Evolutionary conservation across 805 yeast species (phyloP).

Genomic region (Cyberlindnera subsufficiens): DNA sequence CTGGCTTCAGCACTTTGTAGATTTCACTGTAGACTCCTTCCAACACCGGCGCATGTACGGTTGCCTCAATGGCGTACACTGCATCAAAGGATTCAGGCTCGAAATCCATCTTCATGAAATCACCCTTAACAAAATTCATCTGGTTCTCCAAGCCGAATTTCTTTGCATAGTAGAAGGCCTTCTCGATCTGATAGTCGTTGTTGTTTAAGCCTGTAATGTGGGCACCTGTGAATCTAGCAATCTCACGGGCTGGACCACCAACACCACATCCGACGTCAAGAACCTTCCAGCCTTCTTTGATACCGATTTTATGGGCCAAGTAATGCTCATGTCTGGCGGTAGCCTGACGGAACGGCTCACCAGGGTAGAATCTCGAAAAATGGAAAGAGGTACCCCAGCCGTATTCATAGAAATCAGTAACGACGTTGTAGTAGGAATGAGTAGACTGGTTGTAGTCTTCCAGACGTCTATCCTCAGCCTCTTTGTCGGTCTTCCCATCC

Average conservation of each 20-base stretch:
- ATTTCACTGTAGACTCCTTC: conserved; percentile 96
- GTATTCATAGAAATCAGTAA: conserved; percentile 96
- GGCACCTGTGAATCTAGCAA: conserved; percentile 84
- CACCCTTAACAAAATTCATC: conserved; percentile 89
- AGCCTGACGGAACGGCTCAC: conserved; percentile 92
- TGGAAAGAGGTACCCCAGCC: conserved; percentile 99
- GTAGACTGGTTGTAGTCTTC: conserved; percentile 87
- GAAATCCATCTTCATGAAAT: conserved; percentile 98
- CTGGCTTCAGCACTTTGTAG: conserved; percentile 93
- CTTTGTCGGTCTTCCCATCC: conserved; percentile 82
- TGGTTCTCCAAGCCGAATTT: conserved; percentile 61
- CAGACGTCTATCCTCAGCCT: conserved; percentile 67
- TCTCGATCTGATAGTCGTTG: conserved; percentile 93
- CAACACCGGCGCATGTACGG: conserved; percentile 94
- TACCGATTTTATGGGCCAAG: conserved; percentile 80
- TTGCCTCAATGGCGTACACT: conserved; percentile 97
- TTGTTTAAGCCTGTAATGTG: conserved; percentile 87
- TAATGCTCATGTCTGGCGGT: conserved; percentile 97
- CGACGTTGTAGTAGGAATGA: conserved; percentile 93
- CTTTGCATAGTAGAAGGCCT: conserved; percentile 79
- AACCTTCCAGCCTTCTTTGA: conserved; percentile 76
- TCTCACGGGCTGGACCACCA: conserved; percentile 99
- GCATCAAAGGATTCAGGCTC: conserved; percentile 88
- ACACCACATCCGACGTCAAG: conserved; percentile 99
- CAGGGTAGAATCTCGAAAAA: conserved; percentile 87